A percentile compares a stretch with the other conserved stretches of the same genome.
Evolutionary conservation across 169 alveolate genomes (phyloP).

Genomic region (Pseudocohnilembus persalinus): DNA sequence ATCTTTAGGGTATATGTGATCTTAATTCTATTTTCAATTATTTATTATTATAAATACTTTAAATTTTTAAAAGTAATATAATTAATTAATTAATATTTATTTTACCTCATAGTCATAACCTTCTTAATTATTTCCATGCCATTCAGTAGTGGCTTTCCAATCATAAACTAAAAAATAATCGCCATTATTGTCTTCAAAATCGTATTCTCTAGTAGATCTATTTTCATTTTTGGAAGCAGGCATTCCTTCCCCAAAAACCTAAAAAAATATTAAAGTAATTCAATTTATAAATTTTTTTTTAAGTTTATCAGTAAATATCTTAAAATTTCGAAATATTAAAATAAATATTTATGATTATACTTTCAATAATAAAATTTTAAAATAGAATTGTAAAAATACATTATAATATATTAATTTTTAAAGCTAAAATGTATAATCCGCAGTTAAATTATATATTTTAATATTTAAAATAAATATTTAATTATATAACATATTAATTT

Average conservation of each 20-base stretch:
- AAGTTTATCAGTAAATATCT: too few species aligned
- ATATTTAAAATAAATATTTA: too few species aligned
- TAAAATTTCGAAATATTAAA: too few species aligned
- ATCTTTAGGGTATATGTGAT: background rate
- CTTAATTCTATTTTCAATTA: constrained; percentile 13
- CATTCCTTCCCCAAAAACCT: constrained; percentile 19
- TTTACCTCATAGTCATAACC: constrained; percentile 20
- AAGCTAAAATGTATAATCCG: too few species aligned
- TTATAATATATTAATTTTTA: too few species aligned
- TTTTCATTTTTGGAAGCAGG: background rate
- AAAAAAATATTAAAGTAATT: background rate
- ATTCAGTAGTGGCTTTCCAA: constrained; percentile 27
- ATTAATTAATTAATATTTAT: background rate
- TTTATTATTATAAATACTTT: background rate
- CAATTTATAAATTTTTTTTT: background rate
- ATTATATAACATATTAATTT: too few species aligned
- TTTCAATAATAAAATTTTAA: too few species aligned
- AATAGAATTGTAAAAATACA: too few species aligned
- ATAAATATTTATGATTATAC: too few species aligned
- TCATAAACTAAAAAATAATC: constrained; percentile 16
- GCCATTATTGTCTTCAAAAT: constrained; percentile 17
- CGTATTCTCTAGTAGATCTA: constrained; percentile 23
- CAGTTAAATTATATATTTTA: too few species aligned
- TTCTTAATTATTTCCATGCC: constrained; percentile 10
- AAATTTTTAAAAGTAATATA: background rate